Percentiles rank a stretch among this genome's conserved stretches.
phyloP scores from a whole-genome alignment of 495 filamentous ascomycete species.

The Aspergillus incahuasiensis region DNA sequence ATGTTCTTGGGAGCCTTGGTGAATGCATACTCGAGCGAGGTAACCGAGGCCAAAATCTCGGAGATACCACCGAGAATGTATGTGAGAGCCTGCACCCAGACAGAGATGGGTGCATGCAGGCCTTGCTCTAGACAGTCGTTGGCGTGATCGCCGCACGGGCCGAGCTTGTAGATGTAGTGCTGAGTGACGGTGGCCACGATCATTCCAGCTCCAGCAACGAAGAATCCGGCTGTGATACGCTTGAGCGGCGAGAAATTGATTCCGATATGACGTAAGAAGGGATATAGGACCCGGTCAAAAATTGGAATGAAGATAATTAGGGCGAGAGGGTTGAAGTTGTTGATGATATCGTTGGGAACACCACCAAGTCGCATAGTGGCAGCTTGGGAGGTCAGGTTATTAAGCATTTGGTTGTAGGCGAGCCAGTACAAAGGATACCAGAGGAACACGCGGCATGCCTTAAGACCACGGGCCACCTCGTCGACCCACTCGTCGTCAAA shows the following conservation, averaged over 20 bases:
- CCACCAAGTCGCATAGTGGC: constrained; percentile 64
- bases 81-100: constrained; percentile 58
- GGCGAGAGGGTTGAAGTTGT: constrained; percentile 72
- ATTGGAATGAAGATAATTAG: constrained; percentile 78
- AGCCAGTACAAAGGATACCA: constrained; percentile 71
- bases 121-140: constrained; percentile 38
- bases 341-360: constrained; percentile 74
- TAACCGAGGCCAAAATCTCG: constrained; percentile 69
- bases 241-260: constrained; percentile 70
- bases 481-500: constrained; percentile 75
- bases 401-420: constrained; percentile 54
- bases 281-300: constrained; percentile 65
- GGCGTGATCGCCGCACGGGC: constrained; percentile 52
- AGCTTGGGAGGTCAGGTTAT: constrained; percentile 74
- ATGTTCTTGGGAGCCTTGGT: constrained; percentile 77
- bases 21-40: constrained; percentile 67
- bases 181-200: constrained; percentile 61
- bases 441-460: constrained; percentile 62
- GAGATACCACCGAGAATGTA: constrained; percentile 68
- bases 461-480: constrained; percentile 62
- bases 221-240: constrained; percentile 66
- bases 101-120: constrained; percentile 46
- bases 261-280: constrained; percentile 54
- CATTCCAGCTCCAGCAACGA: constrained; percentile 58
- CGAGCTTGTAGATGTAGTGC: constrained; percentile 63